Evolutionary conservation across 1,139 yeast species (phyloP).

Genomic region (Lodderomyces pseudojiufengensis): DNA sequence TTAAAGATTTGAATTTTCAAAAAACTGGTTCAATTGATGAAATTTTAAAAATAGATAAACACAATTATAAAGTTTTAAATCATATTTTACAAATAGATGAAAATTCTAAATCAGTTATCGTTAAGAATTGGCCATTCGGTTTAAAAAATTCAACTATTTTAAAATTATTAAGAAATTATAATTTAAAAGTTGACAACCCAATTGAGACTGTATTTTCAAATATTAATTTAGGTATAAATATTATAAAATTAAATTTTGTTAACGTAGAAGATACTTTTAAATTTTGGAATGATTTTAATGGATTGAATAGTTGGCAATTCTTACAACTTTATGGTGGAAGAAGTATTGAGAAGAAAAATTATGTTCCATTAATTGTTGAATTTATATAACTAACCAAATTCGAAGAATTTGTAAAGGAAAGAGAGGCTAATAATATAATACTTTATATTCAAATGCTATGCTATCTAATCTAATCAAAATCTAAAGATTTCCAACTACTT

Average conservation of each 20-base stretch:
- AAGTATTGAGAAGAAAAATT: constrained; percentile 21
- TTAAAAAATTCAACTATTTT: constrained; percentile 29
- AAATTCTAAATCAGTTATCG: constrained; percentile 24
- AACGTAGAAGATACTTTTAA: constrained; percentile 47
- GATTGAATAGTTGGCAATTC: constrained; percentile 36
- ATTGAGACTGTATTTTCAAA: constrained; percentile 24
- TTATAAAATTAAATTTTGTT: constrained; percentile 45
- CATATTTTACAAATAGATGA: background rate
- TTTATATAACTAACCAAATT: too few species aligned
- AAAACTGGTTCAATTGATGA: too few species aligned
- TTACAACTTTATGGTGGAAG: constrained; percentile 16
- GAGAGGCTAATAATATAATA: too few species aligned
- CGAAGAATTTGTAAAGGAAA: too few species aligned
- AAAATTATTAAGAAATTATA: constrained; percentile 40
- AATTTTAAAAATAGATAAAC: background rate
- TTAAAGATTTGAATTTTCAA: too few species aligned
- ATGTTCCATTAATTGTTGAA: constrained; percentile 42
- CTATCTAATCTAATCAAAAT: constrained; percentile 12
- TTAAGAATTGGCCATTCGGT: constrained; percentile 41
- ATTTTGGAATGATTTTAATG: constrained; percentile 54
- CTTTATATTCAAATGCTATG: too few species aligned
- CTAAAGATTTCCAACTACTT: constrained; percentile 76
- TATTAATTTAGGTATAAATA: constrained; percentile 25
- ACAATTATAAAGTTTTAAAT: background rate
- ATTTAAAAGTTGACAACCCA: constrained; percentile 18